A percentile compares a stretch with the other conserved stretches of the same genome.
Evolutionary conservation across 495 filamentous ascomycete species (phyloP).

Genomic region (Filosporella fistucella): DNA sequence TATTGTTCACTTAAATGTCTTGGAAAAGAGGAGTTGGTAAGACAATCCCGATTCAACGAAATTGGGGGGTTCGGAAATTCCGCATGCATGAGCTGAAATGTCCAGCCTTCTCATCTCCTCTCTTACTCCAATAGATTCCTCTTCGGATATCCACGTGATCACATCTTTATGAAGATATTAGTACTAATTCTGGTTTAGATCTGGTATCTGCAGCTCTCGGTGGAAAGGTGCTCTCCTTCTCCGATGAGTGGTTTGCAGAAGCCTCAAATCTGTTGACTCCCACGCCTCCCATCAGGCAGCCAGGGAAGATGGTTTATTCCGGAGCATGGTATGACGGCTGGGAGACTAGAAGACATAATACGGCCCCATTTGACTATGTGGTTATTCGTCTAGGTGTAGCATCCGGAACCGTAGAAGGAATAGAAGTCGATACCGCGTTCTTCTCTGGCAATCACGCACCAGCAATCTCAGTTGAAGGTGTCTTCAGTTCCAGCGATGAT

Average conservation of each 20-base stretch:
- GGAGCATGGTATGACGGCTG: conserved; percentile 96
- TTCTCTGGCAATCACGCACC: conserved; percentile 88
- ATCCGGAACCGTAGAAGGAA: conserved; percentile 67
- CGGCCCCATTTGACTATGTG: conserved; percentile 75
- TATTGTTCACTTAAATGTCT: background rate
- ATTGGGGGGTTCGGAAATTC: no score
- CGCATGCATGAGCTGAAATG: no score
- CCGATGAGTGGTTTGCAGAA: conserved; percentile 86
- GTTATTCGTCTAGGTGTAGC: conserved; percentile 76
- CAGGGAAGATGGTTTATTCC: conserved; percentile 77
- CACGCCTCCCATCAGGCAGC: conserved; percentile 66
- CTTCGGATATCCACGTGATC: conserved; percentile 4
- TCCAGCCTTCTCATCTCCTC: no score
- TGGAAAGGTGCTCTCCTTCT: conserved; percentile 69
- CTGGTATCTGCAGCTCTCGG: conserved; percentile 71
- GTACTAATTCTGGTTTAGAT: conserved; percentile 42
- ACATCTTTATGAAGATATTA: background rate
- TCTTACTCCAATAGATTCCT: background rate
- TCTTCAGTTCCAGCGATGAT: conserved; percentile 55
- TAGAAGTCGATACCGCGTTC: conserved; percentile 84
- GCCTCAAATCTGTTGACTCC: conserved; percentile 77
- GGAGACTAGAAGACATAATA: conserved; percentile 89
- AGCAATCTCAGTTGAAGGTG: conserved; percentile 75
- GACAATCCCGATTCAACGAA: no score
- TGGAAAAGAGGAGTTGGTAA: background rate